phyloP scores from a whole-genome alignment of 2,329 filamentous ascomycete genomes.

The Ambrosiella cleistominuta region DNA sequence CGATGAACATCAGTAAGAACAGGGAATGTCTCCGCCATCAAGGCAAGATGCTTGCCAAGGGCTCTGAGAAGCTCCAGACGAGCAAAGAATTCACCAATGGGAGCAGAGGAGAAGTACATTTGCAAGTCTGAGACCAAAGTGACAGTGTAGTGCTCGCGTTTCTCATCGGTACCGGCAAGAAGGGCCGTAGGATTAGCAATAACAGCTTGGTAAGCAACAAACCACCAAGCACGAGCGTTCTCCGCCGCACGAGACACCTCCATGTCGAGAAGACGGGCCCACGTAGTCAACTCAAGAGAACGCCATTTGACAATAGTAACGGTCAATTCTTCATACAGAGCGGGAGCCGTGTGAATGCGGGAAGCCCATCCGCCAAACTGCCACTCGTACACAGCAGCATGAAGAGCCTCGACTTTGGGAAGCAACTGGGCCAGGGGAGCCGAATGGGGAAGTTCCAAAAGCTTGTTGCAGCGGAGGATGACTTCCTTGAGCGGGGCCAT shows the following conservation, averaged over 20 bases:
- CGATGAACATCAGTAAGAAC: slow-evolving; percentile 39
- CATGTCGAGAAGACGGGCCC: slow-evolving; percentile 73
- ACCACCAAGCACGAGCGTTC: slow-evolving; percentile 85
- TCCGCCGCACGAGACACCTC: slow-evolving; percentile 60
- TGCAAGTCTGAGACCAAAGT: slow-evolving; percentile 61
- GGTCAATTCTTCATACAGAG: slow-evolving; percentile 62
- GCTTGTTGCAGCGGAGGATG: slow-evolving; percentile 51
- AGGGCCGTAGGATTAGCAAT: slow-evolving; percentile 58
- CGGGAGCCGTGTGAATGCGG: slow-evolving; percentile 50
- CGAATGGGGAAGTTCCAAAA: slow-evolving; percentile 57
- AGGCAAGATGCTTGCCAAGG: slow-evolving; percentile 45
- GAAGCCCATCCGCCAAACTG: slow-evolving; percentile 74
- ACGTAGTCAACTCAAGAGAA: slow-evolving; percentile 77
- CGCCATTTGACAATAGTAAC: slow-evolving; percentile 75
- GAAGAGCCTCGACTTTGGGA: slow-evolving; percentile 72
- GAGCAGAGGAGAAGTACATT: slow-evolving; percentile 60
- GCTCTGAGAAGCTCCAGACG: slow-evolving; percentile 55
- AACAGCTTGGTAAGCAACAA: slow-evolving; percentile 80
- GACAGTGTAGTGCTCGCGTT: slow-evolving; percentile 41
- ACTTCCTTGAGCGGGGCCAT: slow-evolving; percentile 70
- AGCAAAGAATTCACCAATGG: slow-evolving; percentile 61
- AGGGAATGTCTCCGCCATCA: slow-evolving; percentile 38
- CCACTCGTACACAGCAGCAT: slow-evolving; percentile 80
- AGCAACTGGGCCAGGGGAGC: slow-evolving; percentile 79
- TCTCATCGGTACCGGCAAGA: slow-evolving; percentile 36